Evolutionary conservation across 148 eudicot species (phyloP).

Genomic region (Dysphania ambrosioides): DNA sequence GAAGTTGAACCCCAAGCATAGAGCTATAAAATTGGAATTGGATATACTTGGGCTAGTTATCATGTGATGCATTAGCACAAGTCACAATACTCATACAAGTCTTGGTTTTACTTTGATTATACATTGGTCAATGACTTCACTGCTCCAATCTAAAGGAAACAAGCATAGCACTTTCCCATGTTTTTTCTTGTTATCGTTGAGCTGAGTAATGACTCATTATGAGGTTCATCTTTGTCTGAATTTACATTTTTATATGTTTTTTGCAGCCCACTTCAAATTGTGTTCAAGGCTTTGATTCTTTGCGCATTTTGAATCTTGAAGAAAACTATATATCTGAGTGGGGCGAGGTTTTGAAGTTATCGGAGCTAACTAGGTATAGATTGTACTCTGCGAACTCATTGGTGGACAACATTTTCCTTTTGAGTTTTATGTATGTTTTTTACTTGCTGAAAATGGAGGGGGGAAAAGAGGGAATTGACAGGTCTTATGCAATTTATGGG

Average conservation of each 20-base stretch:
- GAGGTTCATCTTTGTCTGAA: neutral
- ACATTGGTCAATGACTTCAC: neutral
- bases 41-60: neutral
- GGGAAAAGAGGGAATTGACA: neutral
- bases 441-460: constrained; percentile 6
- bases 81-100: neutral
- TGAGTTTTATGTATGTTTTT: neutral
- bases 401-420: neutral
- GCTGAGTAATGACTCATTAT: neutral
- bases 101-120: neutral
- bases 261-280: constrained; percentile 49
- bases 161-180: too few species aligned
- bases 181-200: neutral
- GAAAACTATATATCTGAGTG: constrained; percentile 74
- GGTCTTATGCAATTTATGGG: neutral
- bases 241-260: neutral
- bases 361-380: constrained; percentile 57
- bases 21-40: neutral
- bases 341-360: constrained; percentile 80
- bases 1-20: neutral
- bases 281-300: constrained; percentile 72
- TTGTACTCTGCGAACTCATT: neutral
- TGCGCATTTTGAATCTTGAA: constrained; percentile 72
- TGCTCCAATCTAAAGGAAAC: neutral
- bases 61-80: neutral